These are phyloP conservation scores for Tarenaya hassleriana DNA, from an alignment of 345 rosid genomes.

Conservation along the genomic window DNA sequence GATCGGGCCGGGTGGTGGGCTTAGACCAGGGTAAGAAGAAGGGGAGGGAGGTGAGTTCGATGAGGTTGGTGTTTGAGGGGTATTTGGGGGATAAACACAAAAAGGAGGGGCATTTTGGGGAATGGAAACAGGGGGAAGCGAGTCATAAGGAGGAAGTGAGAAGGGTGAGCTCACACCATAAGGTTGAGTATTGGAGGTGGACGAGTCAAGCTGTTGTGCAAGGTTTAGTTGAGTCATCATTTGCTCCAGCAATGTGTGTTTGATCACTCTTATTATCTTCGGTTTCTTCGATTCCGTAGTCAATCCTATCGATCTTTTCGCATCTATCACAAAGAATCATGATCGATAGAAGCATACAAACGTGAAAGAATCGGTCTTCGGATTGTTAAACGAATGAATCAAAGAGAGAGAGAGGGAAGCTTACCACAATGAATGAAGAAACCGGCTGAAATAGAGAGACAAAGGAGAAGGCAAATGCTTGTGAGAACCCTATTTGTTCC, in stretches of 20 bases:
- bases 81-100: conserved; percentile 49
- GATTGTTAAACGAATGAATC: background rate
- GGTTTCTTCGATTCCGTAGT: conserved; percentile 12
- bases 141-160: conserved; percentile 50
- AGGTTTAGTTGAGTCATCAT: conserved; percentile 38
- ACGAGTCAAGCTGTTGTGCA: conserved; percentile 40
- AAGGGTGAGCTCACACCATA: conserved; percentile 50
- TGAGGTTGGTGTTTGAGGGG: conserved; percentile 46
- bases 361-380: no score
- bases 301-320: conserved; percentile 26
- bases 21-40: conserved; percentile 28
- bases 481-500: conserved; percentile 22
- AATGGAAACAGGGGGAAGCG: conserved; percentile 41
- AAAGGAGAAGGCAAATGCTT: conserved; percentile 33
- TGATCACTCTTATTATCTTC: conserved; percentile 27
- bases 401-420: background rate
- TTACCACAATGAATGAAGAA: conserved; percentile 44
- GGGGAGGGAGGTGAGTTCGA: conserved; percentile 27
- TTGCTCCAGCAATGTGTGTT: conserved; percentile 32
- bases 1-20: conserved; percentile 45
- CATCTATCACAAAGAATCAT: conserved; percentile 29
- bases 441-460: conserved; percentile 31
- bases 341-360: background rate
- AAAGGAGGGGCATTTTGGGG: conserved; percentile 47
- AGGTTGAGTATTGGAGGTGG: conserved; percentile 37